Evolutionary conservation across 2,329 filamentous ascomycete species (phyloP).

Genomic region (Cercospora nicotianae): DNA sequence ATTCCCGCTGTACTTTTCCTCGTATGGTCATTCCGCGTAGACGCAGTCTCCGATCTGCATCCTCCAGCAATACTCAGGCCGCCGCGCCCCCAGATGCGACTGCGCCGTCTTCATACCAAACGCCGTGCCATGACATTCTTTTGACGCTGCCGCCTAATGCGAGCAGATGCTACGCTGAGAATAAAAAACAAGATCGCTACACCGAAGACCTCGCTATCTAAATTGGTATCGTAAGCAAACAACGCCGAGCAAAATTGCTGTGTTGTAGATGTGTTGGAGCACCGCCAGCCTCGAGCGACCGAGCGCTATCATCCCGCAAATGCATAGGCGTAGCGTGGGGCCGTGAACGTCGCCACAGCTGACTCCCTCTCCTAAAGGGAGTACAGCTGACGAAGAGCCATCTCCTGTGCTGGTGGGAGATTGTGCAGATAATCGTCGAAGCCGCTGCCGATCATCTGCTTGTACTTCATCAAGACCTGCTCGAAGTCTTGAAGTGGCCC

Average conservation of each 20-base stretch:
- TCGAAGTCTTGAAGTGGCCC: constrained; percentile 71
- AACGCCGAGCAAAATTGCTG: constrained; percentile 16
- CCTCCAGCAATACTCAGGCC: not conserved
- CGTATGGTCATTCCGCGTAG: constrained; percentile 1
- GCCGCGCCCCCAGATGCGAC: constrained; percentile 2
- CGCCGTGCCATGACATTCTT: constrained; percentile 25
- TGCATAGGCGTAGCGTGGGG: constrained; percentile 9
- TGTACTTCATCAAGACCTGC: constrained; percentile 56
- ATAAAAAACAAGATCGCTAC: constrained; percentile 30
- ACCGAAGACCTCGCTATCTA: constrained; percentile 31
- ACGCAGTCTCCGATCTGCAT: not conserved
- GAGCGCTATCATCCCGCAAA: not conserved
- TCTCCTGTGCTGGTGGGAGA: constrained; percentile 47
- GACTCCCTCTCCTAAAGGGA: constrained; percentile 36
- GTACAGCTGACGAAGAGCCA: constrained; percentile 48
- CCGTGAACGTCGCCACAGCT: constrained; percentile 17
- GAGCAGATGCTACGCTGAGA: constrained; percentile 41
- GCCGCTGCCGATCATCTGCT: constrained; percentile 53
- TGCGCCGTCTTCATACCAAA: constrained; percentile 12
- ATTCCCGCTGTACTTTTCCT: constrained; percentile 4
- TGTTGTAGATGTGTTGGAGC: not conserved
- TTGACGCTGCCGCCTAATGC: constrained; percentile 39
- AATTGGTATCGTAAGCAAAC: constrained; percentile 30
- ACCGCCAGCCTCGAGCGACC: not conserved
- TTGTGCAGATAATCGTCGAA: constrained; percentile 54